Base-by-base conservation (phyloP, 1,284 basidiomycete genomes). In the Trichosporon sp. region DNA sequence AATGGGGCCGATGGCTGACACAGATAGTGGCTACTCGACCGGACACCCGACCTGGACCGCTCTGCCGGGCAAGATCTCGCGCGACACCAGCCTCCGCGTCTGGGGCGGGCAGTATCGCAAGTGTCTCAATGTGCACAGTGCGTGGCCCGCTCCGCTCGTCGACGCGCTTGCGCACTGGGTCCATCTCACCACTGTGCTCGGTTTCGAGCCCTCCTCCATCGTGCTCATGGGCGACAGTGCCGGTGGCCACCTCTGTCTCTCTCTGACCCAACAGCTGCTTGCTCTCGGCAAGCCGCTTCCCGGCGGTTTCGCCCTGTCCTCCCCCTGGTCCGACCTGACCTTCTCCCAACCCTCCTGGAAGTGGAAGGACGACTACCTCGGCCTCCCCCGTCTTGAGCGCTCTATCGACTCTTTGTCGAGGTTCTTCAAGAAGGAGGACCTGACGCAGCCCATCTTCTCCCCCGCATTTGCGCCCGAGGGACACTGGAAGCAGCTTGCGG, bases 281-380 rank as follows among this genome's bases (percentile, higher is more conserved):
- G 68, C 67, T 38, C 65, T 72, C 4, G 65, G 61, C 54, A 8
- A 26, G 35, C 46, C 68, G 0, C 83, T 85, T 40, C 88, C 89
- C 4, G 85, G 86, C 19, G 84, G 82, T 2, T 81, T 90, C 10
- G 78, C 90, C 19, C 84, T 88, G 5, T 80, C 86, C 46, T 89
- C 89, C 0, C 88, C 89, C 0, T 89, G 88, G 88, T 77, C 78
- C 1, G 90, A 91, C 77, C 76, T 89, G 8, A 74, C 74, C 8
- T 63, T 71, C 40, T 75, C 76, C 2, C 71, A 76, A 31, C 68
- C 75, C 11, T 70, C 68, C 14, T 70, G 68, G 56, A 0, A 21
- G 5, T 38, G 40, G 40, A 73, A 75, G 56, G 65, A 65, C 35
- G 73, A 76, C 71, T 61, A 70, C 35, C 69, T 78, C 56, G 56